Evolutionary conservation across 1,284 basidiomycete genomes (phyloP), one percentile per base, ranked within the genome.

Genomic region (Naganishia albida): DNA sequence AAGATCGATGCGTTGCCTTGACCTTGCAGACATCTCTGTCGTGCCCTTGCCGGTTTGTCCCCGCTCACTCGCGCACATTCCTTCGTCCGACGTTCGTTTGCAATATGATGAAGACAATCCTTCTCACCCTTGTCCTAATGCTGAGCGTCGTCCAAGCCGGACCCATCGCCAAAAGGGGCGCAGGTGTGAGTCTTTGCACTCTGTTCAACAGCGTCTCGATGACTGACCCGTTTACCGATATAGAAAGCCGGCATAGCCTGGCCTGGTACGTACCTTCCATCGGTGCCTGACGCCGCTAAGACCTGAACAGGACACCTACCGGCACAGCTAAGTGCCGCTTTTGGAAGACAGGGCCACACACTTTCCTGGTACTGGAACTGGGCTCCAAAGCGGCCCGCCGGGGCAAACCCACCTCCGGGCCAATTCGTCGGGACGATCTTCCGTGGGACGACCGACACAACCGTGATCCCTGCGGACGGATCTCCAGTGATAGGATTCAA

Each of bases 401-500:
- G 44, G 18, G 15, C 26, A n/a, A 8, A 8, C 10, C 3, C 30
- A n/a, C 44, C 46, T 2, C 56, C 56, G 1, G 56, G 56, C 2
- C 23, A 60, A 16, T 50, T 49, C 16, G 56, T 39, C 10, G 26
- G 46, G 1, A 49, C 40, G 56, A 38, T 60, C 10, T 60, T 25
- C n/a, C 34, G 25, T 13, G 40, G 23, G 25, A 16, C 20, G 1
- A 40, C 65, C 6, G 62, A 51, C 7, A 12, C 52, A 12, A 16
- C 42, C 20, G 52, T 7, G 0, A 34, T 67, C 18, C 62, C 65
- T 2, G 34, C 34, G 6, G 28, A 25, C 10, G 34, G 30, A 15
- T 25, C 38, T 12, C n/a, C 49, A 1, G 28, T 67, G 18, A 50
- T 67, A 42, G 66, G 62, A 12, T 67, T 64, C 56, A 64, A 67